A percentile compares a stretch with the other conserved stretches of the same genome.
phyloP scores from a whole-genome alignment of 208 protist species.

The Borovskyia barvae region DNA sequence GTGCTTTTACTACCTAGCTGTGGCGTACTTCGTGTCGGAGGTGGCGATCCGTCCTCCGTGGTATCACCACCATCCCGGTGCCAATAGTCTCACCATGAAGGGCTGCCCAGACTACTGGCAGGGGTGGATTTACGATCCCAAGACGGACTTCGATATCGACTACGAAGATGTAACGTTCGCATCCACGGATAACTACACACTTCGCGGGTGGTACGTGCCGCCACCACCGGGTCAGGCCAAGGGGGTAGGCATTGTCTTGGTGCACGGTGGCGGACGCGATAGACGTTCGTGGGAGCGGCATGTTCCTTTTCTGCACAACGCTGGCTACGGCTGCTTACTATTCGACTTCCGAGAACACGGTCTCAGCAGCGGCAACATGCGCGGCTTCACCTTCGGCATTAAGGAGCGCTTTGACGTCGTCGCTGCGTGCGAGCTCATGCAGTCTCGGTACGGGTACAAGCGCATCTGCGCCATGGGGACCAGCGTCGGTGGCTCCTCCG shows the following conservation, averaged over 20 bases:
- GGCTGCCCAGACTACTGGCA: conserved; percentile 89
- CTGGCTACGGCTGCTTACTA: conserved; percentile 81
- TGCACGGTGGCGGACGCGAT: conserved; percentile 91
- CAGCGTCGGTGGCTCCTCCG: conserved; percentile 84
- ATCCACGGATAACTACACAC: conserved; percentile 63
- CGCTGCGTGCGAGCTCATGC: conserved; percentile 74
- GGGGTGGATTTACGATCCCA: conserved; percentile 80
- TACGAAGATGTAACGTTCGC: conserved; percentile 83
- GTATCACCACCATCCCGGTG: conserved; percentile 83
- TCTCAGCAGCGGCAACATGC: conserved; percentile 76
- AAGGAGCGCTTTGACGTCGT: conserved; percentile 88
- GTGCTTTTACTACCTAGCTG: conserved; percentile 70
- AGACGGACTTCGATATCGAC: conserved; percentile 69
- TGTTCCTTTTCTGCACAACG: conserved; percentile 80
- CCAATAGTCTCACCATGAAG: conserved; percentile 46
- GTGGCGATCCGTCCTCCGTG: conserved; percentile 85
- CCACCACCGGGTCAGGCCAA: conserved; percentile 16
- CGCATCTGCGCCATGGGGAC: conserved; percentile 87
- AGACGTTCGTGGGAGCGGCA: conserved; percentile 88
- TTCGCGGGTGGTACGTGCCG: conserved; percentile 87
- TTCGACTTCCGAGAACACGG: conserved; percentile 92
- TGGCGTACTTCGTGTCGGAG: conserved; percentile 91
- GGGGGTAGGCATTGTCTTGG: conserved; percentile 76
- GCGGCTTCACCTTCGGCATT: conserved; percentile 89
- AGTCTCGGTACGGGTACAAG: conserved; percentile 57